These are phyloP conservation scores for Fusarium sambucinum DNA, from an alignment of 2,329 filamentous ascomycete genomes.

Conservation along the genomic window DNA sequence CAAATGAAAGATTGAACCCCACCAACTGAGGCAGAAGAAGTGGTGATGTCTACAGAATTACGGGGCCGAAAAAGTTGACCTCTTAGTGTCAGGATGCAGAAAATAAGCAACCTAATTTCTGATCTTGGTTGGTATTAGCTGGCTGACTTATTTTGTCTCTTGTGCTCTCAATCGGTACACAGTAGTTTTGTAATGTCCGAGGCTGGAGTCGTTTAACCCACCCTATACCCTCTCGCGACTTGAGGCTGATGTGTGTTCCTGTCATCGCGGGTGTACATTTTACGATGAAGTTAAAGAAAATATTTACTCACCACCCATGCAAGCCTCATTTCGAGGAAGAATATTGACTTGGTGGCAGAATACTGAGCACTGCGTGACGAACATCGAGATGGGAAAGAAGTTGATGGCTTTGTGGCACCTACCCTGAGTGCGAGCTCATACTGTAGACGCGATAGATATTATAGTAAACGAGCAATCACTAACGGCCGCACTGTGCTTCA, in stretches of 20 bases:
- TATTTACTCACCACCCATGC: too few species aligned
- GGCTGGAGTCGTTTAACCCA: not conserved
- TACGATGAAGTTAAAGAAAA: too few species aligned
- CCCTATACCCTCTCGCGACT: not conserved
- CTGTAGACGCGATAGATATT: not conserved
- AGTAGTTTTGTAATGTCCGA: too few species aligned
- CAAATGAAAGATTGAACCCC: conserved; percentile 12
- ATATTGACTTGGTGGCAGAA: not conserved
- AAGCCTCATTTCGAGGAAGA: too few species aligned
- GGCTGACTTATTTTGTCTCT: too few species aligned
- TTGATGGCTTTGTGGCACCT: not conserved
- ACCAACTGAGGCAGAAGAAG: not conserved
- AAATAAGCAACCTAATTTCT: too few species aligned
- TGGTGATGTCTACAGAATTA: conserved; percentile 20
- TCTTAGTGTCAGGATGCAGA: too few species aligned
- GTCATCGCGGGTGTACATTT: too few species aligned
- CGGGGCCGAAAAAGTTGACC: not conserved
- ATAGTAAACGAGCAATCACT: not conserved
- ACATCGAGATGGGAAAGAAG: not conserved
- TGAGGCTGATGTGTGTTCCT: not conserved
- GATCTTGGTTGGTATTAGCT: too few species aligned
- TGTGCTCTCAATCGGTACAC: too few species aligned
- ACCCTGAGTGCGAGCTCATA: conserved; percentile 28
- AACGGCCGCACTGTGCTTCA: conserved; percentile 24
- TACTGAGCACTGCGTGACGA: not conserved